Base-by-base conservation (phyloP, 805 yeast species). In the Citeromyces matritensis region DNA sequence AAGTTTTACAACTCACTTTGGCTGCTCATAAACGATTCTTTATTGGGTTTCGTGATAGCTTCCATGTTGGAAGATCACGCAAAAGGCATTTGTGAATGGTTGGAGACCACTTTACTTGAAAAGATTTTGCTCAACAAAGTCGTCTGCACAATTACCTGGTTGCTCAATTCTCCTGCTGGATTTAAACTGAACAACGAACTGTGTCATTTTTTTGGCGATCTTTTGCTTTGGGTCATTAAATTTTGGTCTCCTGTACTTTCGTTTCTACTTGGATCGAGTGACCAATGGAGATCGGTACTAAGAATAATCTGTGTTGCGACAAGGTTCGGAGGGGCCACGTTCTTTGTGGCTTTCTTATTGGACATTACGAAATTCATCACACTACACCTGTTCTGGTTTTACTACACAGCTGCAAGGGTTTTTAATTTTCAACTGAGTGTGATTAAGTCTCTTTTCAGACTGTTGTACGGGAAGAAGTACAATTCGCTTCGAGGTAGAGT, bases 161-260 rank as follows among this genome's bases (percentile, higher is more conserved):
- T 91, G 24, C 83, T 85, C 60, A 66, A 73, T 37, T 80, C 86
- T 44, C 98, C 98, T 0, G 94, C 88, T 10, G 98, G 98, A 4
- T 73, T 91, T 43, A 91, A 91, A 46, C 65, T 91, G 32, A 91
- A 91, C 49, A 76, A 73, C 36, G 95, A 85, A 44, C 60, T 91
- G 12, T 82, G 95, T 0, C 63, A 60, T 10, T 93, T 91, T 44
- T 63, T 88, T 48, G 95, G 95, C 24, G 94, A 84, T 35, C 53
- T 91, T 30, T 78, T 82, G 41, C 47, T 80, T 7, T 88, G 96
- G 95, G 79, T 85, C 9, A 62, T 86, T 17, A 69, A 69, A 29
- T 69, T 78, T 37, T 82, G 94, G 77, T 21, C 30, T 11, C 15
- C 15, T 6, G 15, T 26, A 7, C 13, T 26, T n/a, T 15, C 15